Percentiles rank a stretch among this genome's conserved stretches.
phyloP scores from a whole-genome alignment of 495 filamentous ascomycete species.

The Lindgomyces ingoldianus region DNA sequence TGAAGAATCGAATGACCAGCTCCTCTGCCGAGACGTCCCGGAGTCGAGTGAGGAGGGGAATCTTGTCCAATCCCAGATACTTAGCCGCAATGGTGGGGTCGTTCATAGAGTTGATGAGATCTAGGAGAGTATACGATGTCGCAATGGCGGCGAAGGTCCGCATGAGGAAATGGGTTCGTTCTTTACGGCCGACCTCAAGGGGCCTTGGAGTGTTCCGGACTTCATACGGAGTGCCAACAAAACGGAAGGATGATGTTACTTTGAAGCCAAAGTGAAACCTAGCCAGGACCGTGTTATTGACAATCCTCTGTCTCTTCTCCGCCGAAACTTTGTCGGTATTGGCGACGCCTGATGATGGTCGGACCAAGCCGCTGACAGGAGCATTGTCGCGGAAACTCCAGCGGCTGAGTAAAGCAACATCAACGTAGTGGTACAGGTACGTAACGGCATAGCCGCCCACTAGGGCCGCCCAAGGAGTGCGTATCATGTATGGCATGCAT shows the following conservation, averaged over 20 bases:
- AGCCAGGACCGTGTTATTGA: neutral
- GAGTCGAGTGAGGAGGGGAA: neutral
- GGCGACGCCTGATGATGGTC: neutral
- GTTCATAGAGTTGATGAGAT: neutral
- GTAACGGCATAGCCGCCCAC: constrained; percentile 8
- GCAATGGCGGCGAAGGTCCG: neutral
- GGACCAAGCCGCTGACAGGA: neutral
- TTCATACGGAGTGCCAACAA: constrained; percentile 10
- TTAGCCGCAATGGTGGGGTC: neutral
- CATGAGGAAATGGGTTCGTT: neutral
- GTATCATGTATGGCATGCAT: constrained; percentile 11
- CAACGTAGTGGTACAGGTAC: constrained; percentile 2
- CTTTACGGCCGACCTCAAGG: neutral
- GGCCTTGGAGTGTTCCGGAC: neutral
- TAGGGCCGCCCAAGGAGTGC: constrained; percentile 6
- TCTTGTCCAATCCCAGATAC: neutral
- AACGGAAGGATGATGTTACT: constrained; percentile 3
- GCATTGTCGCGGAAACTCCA: neutral
- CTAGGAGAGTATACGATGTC: neutral
- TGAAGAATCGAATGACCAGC: neutral
- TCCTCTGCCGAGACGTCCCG: neutral
- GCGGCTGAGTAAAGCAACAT: constrained; percentile 8
- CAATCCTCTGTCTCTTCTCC: neutral
- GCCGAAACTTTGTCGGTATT: neutral
- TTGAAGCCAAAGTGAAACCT: neutral